phyloP scores from a whole-genome alignment of 23 red algal species.

The Cyanidiococcus yangmingshanensis region DNA sequence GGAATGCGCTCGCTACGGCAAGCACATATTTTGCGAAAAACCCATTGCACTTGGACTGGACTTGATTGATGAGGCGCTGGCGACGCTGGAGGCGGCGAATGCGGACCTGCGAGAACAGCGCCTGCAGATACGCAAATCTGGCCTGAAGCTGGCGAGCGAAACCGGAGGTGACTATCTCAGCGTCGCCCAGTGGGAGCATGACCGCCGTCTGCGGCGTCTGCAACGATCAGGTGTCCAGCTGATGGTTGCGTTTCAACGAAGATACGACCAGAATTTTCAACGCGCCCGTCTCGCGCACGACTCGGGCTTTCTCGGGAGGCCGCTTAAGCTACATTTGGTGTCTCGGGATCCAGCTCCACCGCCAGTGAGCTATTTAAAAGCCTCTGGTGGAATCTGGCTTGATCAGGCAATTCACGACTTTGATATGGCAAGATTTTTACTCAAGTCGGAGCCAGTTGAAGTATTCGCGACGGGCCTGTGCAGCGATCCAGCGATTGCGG shows the following conservation, averaged over 20 bases:
- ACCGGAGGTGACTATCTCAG: background rate
- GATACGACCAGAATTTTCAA: slow-evolving; percentile 74
- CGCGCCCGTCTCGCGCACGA: slow-evolving; percentile 44
- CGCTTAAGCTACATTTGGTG: slow-evolving; percentile 65
- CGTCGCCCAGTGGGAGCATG: background rate
- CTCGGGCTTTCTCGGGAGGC: slow-evolving; percentile 51
- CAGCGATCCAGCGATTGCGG: slow-evolving; percentile 56
- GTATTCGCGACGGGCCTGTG: slow-evolving; percentile 52
- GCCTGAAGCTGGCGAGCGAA: background rate
- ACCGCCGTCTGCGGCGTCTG: slow-evolving; percentile 10
- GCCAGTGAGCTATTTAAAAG: slow-evolving; percentile 85
- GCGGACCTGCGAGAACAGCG: background rate
- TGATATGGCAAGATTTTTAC: slow-evolving; percentile 90
- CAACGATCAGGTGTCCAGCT: slow-evolving; percentile 37
- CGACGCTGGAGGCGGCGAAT: slow-evolving; percentile 29
- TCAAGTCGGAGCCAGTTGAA: slow-evolving; percentile 51
- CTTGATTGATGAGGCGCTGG: slow-evolving; percentile 44
- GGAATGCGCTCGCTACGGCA: slow-evolving; percentile 44
- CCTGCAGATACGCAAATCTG: background rate
- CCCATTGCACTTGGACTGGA: slow-evolving; percentile 68
- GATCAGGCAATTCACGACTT: slow-evolving; percentile 95
- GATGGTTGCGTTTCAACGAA: slow-evolving; percentile 78
- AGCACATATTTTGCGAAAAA: slow-evolving; percentile 97
- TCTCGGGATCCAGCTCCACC: slow-evolving; percentile 89
- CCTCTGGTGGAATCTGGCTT: slow-evolving; percentile 80